Base-by-base conservation (phyloP, 2,329 filamentous ascomycete species). In the Fusarium napiforme region DNA sequence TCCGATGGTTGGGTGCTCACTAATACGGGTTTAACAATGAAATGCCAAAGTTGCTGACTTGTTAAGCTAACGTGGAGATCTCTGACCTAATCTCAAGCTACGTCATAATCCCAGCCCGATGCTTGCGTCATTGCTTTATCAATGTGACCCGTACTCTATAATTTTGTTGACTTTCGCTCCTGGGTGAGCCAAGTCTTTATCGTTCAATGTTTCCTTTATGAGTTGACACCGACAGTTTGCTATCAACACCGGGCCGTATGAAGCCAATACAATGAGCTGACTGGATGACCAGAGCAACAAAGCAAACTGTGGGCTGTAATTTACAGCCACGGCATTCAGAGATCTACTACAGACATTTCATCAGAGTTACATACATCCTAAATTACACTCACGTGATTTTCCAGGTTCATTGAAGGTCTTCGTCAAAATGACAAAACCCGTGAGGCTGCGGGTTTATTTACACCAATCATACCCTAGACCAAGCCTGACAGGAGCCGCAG, bases 381-480 rank as follows among this genome's bases (percentile, higher is more conserved):
- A 52, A 18, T 26, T 15, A 28, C n/a, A 15, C 28, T 57, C 71
- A 74, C 71, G 71, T 73, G 71, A 73, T 42, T 28, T 32, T 34
- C 30, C 34, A 43, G 23, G 37, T 52, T 52, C 52, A 47, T 39
- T 30, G 10, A 55, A 40, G 30, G 37, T n/a, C 53, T 34, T 60
- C 30, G 28, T 56, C n/a, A 43, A 42, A 30, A 32, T 40, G 37
- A 28, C 34, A 52, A 57, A 64, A 49, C 32, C 47, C 32, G 49
- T 49, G 47, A 52, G 45, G 37, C 66, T 67, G 71, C 23, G 56
- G 49, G 57, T 46, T 46, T 39, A 56, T 59, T 67, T 40, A 23
- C 47, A 58, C 75, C 75, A 77, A 77, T 77, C 75, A 77, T 30
- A 58, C 34, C 34, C 37, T 39, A 50, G 39, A n/a, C 36, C 19